Conservation (phyloP, 1,284 basidiomycete genomes). For the Fomes fomentarius region DNA sequence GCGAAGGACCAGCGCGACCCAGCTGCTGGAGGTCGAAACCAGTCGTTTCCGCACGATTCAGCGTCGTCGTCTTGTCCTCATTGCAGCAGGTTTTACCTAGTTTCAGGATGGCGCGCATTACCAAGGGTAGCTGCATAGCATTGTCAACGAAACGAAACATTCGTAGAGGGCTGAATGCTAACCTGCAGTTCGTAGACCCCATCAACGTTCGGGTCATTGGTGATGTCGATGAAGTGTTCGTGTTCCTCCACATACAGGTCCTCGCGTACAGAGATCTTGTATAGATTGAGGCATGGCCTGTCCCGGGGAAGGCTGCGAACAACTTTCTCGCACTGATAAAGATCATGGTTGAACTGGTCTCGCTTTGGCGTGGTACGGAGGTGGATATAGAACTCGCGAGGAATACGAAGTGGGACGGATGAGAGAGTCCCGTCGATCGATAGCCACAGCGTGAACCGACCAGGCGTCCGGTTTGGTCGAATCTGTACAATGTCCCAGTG, state of each 20-base stretch:
- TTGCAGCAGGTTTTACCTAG: slow-evolving; percentile 86
- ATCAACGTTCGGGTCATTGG: slow-evolving; percentile 94
- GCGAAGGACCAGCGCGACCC: slow-evolving; percentile 60
- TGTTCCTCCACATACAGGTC: slow-evolving; percentile 84
- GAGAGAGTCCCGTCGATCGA: slow-evolving; percentile 83
- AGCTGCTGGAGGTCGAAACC: slow-evolving; percentile 91
- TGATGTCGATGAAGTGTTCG: slow-evolving; percentile 90
- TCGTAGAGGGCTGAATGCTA: neutral
- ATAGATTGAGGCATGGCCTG: slow-evolving; percentile 78
- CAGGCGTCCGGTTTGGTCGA: slow-evolving; percentile 74
- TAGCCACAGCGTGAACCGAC: slow-evolving; percentile 92
- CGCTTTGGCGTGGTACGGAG: slow-evolving; percentile 69
- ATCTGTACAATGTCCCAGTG: slow-evolving; percentile 97
- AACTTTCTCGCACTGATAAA: slow-evolving; percentile 79
- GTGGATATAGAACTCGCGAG: slow-evolving; percentile 93
- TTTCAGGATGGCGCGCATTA: slow-evolving; percentile 82
- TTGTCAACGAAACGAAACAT: slow-evolving; percentile 7
- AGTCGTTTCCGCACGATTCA: slow-evolving; percentile 83
- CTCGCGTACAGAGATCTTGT: slow-evolving; percentile 85
- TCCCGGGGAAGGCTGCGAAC: slow-evolving; percentile 83
- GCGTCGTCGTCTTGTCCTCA: slow-evolving; percentile 68
- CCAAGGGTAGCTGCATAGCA: slow-evolving; percentile 72
- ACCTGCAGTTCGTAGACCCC: slow-evolving; percentile 95
- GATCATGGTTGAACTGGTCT: slow-evolving; percentile 67
- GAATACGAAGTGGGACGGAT: slow-evolving; percentile 82